Conservation (phyloP, 2,329 filamentous ascomycete genomes). For the Paraconiothyrium brasiliense region DNA sequence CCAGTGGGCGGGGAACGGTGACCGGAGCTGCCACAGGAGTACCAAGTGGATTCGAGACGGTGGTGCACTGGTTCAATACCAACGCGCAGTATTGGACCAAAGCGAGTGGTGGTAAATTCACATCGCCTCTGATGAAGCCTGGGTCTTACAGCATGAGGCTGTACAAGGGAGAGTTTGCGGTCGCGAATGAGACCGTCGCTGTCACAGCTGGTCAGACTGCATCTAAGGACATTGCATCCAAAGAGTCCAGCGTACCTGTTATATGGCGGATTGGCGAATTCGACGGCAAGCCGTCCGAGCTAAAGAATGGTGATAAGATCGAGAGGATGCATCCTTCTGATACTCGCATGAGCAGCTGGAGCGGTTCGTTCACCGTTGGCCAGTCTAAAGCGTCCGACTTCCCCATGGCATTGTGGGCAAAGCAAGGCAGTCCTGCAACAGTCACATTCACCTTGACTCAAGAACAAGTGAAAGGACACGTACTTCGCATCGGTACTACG, state of each 20-base stretch:
- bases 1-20: slow-evolving; percentile 28
- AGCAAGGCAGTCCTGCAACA: slow-evolving; percentile 26
- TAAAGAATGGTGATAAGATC: slow-evolving; percentile 38
- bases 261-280: slow-evolving; percentile 36
- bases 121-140: slow-evolving; percentile 32
- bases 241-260: slow-evolving; percentile 23
- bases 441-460: slow-evolving; percentile 30
- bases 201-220: slow-evolving; percentile 29
- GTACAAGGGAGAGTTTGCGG: slow-evolving; percentile 32
- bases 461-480: slow-evolving; percentile 31
- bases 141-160: slow-evolving; percentile 33
- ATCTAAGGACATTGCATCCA: slow-evolving; percentile 31
- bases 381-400: slow-evolving; percentile 30
- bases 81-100: slow-evolving; percentile 68
- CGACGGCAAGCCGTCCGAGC: slow-evolving; percentile 33
- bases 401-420: slow-evolving; percentile 35
- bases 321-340: slow-evolving; percentile 36
- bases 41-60: slow-evolving; percentile 28
- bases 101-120: slow-evolving; percentile 25
- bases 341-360: slow-evolving; percentile 29
- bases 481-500: slow-evolving; percentile 34
- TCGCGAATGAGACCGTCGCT: slow-evolving; percentile 29
- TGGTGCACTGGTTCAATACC: slow-evolving; percentile 69
- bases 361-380: slow-evolving; percentile 27
- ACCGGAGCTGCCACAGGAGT: slow-evolving; percentile 30